Conservation (phyloP, 1,139 yeast species). For the Waltiozyma sp. region DNA sequence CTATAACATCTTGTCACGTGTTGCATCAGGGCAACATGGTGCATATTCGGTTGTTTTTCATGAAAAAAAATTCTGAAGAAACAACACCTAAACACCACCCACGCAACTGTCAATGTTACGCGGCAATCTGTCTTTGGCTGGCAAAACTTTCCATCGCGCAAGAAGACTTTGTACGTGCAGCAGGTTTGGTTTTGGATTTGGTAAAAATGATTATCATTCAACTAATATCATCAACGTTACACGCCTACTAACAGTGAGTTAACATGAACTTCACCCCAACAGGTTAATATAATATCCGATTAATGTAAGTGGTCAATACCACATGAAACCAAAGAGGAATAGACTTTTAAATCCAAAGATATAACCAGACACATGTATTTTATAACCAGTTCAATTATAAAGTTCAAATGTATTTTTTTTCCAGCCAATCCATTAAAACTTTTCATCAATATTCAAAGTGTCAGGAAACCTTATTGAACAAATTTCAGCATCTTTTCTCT, state of each 20-base stretch:
- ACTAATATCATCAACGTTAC: not conserved
- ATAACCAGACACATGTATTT: not conserved
- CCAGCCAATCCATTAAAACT: not conserved
- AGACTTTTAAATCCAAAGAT: not conserved
- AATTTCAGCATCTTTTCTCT: no score
- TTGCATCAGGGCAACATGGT: not conserved
- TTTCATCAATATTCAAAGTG: not conserved
- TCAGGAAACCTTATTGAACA: not conserved
- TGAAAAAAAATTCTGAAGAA: not conserved
- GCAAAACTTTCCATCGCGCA: no score
- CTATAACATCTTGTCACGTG: no score
- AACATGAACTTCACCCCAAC: not conserved
- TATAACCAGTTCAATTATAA: not conserved
- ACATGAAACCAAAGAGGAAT: not conserved
- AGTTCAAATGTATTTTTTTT: not conserved
- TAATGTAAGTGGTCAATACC: slow-evolving; percentile 1
- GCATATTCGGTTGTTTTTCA: not conserved
- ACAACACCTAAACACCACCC: not conserved
- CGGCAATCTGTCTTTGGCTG: not conserved
- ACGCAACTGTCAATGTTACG: not conserved
- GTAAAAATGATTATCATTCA: not conserved
- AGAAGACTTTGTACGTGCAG: no score
- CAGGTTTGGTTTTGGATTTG: not conserved
- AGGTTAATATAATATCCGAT: slow-evolving; percentile 1
- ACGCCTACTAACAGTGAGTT: not conserved